Evolutionary conservation across 805 yeast species (phyloP).

Genomic region (Saccharomycopsis microspora): DNA sequence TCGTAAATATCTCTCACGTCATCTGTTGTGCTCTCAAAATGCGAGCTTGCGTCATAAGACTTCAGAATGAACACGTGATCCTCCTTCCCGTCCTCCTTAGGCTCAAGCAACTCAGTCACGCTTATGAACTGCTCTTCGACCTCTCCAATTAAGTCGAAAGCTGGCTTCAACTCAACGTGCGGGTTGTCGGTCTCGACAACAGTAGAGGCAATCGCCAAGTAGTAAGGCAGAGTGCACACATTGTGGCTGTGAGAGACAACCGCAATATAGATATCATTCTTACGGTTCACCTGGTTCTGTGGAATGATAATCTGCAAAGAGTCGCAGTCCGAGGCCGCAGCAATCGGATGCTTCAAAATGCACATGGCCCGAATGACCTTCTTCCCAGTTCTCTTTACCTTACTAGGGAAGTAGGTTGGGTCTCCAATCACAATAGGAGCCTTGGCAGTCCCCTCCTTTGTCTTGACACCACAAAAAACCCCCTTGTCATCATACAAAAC

Average conservation of each 20-base stretch:
- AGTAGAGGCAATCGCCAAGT: slow-evolving; percentile 88
- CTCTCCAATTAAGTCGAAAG: slow-evolving; percentile 75
- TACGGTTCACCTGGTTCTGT: slow-evolving; percentile 87
- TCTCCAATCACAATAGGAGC: slow-evolving; percentile 95
- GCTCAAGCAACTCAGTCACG: slow-evolving; percentile 82
- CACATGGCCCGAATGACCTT: slow-evolving; percentile 80
- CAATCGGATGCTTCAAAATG: slow-evolving; percentile 79
- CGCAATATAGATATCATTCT: slow-evolving; percentile 91
- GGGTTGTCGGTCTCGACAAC: slow-evolving; percentile 77
- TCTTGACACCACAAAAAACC: slow-evolving; percentile 74
- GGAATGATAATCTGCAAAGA: slow-evolving; percentile 93
- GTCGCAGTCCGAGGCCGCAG: slow-evolving; percentile 71
- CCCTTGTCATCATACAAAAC: slow-evolving; percentile 56
- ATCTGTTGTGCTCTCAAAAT: slow-evolving; percentile 92
- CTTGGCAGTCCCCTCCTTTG: slow-evolving; percentile 84
- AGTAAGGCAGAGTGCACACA: slow-evolving; percentile 81
- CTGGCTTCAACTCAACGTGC: slow-evolving; percentile 85
- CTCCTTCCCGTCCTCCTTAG: slow-evolving; percentile 67
- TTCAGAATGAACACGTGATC: slow-evolving; percentile 75
- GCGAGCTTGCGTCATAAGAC: slow-evolving; percentile 90
- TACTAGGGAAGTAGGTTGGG: slow-evolving; percentile 92
- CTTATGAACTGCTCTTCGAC: slow-evolving; percentile 83
- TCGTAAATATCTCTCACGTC: slow-evolving; percentile 91
- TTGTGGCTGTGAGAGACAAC: slow-evolving; percentile 81
- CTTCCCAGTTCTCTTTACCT: slow-evolving; percentile 60